Conservation (phyloP, 371 early-diverging fungal genomes). For the Mucor saturninus region DNA sequence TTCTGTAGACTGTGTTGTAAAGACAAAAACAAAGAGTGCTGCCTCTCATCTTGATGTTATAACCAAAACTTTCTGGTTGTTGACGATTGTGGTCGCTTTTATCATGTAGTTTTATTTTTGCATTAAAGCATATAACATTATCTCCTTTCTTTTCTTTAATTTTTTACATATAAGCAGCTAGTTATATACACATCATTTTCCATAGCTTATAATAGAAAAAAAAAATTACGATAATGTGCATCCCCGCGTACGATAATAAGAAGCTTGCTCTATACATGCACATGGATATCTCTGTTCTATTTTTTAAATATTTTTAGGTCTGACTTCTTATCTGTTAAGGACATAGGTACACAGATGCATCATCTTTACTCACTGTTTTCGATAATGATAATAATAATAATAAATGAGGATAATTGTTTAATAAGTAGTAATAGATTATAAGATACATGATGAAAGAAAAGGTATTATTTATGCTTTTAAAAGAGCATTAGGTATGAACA, state of each 20-base stretch:
- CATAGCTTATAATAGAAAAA: too few relatives aligned
- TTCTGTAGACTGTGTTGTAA: conserved; percentile 45
- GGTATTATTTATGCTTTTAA: too few relatives aligned
- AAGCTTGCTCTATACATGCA: too few relatives aligned
- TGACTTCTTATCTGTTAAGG: too few relatives aligned
- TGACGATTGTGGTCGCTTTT: not conserved
- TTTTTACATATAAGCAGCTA: not conserved
- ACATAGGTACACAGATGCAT: too few relatives aligned
- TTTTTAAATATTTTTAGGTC: too few relatives aligned
- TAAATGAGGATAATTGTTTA: not conserved
- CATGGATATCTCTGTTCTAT: too few relatives aligned
- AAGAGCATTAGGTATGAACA: not conserved
- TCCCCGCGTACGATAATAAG: not conserved
- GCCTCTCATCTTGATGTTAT: conserved; percentile 1
- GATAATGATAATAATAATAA: not conserved
- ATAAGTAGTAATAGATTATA: not conserved
- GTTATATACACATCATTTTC: not conserved
- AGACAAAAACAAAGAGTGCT: conserved; percentile 21
- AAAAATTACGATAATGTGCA: not conserved
- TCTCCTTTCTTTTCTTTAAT: not conserved
- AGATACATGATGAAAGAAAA: not conserved
- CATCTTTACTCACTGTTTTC: too few relatives aligned
- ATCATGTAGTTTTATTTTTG: conserved; percentile 8
- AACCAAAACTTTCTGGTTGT: not conserved
- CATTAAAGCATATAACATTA: conserved; percentile 1